Percentiles rank a stretch among this genome's conserved stretches.
These are phyloP conservation scores for Moesziomyces parantarcticus DNA, from an alignment of 1,284 basidiomycete genomes.

Conservation along the genomic window DNA sequence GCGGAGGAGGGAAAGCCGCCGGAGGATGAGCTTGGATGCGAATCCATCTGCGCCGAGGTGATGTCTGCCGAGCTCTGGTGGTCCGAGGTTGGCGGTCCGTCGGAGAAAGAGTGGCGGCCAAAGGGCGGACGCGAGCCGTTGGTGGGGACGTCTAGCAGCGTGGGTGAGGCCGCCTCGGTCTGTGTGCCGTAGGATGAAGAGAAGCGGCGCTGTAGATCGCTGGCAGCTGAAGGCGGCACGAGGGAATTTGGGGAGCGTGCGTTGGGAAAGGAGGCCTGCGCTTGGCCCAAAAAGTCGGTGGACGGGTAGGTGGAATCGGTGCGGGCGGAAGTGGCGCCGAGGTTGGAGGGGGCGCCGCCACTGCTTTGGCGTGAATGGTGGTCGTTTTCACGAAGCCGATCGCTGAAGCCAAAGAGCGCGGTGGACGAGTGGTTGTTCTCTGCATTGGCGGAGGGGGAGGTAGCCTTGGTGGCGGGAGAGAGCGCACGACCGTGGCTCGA, in stretches of 20 bases:
- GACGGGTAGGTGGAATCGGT: slow-evolving; percentile 6
- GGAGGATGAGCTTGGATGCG: slow-evolving; percentile 29
- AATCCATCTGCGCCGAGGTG: slow-evolving; percentile 11
- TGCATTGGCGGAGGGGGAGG: slow-evolving; percentile 2
- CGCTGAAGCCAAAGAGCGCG: slow-evolving; percentile 11
- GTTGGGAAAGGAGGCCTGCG: slow-evolving; percentile 1
- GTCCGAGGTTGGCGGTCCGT: slow-evolving; percentile 25
- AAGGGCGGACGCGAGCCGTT: slow-evolving; percentile 31
- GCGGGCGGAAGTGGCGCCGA: slow-evolving; percentile 8
- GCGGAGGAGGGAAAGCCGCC: slow-evolving; percentile 8
- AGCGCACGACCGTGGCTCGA: slow-evolving; percentile 18
- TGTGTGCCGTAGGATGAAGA: slow-evolving; percentile 14
- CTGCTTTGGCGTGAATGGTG: slow-evolving; percentile 39
- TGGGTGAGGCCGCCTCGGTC: slow-evolving; percentile 4
- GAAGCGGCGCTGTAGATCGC: slow-evolving; percentile 28
- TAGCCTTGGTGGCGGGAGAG: slow-evolving; percentile 3
- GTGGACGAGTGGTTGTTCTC: slow-evolving; percentile 5
- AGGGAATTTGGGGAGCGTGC: slow-evolving; percentile 14
- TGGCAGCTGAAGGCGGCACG: slow-evolving; percentile 1
- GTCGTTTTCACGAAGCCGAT: slow-evolving; percentile 18
- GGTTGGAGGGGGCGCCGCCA: slow-evolving; percentile 15
- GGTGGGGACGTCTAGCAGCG: slow-evolving; percentile 5
- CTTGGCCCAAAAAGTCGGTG: slow-evolving; percentile 7
- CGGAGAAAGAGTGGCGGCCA: slow-evolving; percentile 49
- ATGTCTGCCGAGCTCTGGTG: slow-evolving; percentile 13